phyloP scores from a whole-genome alignment of 805 yeast species.

The Maudiozyma pseudohumilis region DNA sequence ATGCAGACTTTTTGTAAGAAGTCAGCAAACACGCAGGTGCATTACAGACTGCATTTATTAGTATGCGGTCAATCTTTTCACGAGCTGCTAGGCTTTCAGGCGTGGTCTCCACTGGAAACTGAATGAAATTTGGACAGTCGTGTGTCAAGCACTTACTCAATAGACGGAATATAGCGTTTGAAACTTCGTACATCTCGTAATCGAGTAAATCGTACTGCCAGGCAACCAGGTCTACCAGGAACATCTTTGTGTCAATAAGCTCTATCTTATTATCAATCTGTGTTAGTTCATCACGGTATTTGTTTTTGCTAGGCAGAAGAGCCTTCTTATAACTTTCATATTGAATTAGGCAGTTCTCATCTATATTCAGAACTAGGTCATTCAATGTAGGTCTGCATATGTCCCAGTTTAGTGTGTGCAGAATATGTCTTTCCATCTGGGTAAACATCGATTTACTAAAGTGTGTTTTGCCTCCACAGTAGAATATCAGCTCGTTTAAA shows the following conservation, averaged over 20 bases:
- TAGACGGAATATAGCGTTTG: constrained; percentile 20
- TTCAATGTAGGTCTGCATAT: constrained; percentile 51
- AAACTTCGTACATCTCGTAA: constrained; percentile 22
- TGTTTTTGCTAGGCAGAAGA: constrained; percentile 13
- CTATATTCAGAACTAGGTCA: constrained; percentile 36
- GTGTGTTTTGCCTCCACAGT: constrained; percentile 52
- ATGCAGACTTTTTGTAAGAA: constrained; percentile 15
- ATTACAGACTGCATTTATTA: constrained; percentile 17
- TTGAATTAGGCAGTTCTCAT: constrained; percentile 35
- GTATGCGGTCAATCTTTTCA: constrained; percentile 15
- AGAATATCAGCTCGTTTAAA: constrained; percentile 54
- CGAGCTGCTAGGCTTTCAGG: constrained; percentile 6
- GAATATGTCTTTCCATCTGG: constrained; percentile 71
- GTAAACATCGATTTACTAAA: constrained; percentile 50
- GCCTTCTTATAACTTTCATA: constrained; percentile 26
- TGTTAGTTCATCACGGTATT: constrained; percentile 12
- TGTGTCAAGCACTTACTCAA: constrained; percentile 21
- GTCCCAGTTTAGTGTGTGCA: constrained; percentile 62
- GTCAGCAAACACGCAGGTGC: constrained; percentile 20
- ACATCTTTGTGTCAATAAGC: constrained; percentile 39
- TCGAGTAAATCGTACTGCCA: constrained; percentile 37
- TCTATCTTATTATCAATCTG: constrained; percentile 25
- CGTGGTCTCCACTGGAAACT: constrained; percentile 12
- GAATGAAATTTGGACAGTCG: constrained; percentile 21
- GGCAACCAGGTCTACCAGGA: constrained; percentile 38